These are phyloP conservation scores for Metarhizium robertsii DNA, from an alignment of 2,329 filamentous ascomycete genomes.

Conservation along the genomic window DNA sequence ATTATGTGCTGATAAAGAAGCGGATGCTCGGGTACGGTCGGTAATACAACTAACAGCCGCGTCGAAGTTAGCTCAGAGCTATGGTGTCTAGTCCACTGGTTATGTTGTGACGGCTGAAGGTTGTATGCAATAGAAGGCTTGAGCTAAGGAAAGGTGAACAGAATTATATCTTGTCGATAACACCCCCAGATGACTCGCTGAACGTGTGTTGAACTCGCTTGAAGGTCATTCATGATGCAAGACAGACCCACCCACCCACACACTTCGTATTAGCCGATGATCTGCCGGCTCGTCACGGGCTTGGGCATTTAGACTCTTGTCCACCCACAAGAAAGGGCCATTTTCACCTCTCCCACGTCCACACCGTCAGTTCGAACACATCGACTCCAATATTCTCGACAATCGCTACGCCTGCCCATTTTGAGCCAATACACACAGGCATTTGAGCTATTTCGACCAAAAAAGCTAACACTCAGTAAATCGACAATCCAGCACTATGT, in stretches of 20 bases:
- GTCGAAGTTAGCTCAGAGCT: neutral
- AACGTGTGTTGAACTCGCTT: too few relatives aligned
- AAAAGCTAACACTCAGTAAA: constrained; percentile 7
- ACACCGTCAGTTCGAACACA: neutral
- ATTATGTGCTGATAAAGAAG: neutral
- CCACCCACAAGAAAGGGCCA: neutral
- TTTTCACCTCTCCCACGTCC: neutral
- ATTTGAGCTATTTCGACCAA: neutral
- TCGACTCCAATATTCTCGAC: constrained; percentile 1
- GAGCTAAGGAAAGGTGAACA: neutral
- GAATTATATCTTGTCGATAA: neutral
- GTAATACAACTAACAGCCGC: neutral
- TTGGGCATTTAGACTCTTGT: neutral
- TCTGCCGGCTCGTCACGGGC: neutral
- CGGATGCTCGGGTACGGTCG: neutral
- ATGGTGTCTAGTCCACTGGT: neutral
- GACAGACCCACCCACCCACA: neutral
- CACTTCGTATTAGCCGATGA: neutral
- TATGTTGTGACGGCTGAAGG: neutral
- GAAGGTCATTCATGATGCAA: neutral
- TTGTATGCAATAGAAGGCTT: neutral
- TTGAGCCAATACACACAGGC: neutral
- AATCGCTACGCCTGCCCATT: neutral
- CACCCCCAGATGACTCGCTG: too few relatives aligned
- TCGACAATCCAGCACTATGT: constrained; percentile 17